A percentile compares a stretch with the other conserved stretches of the same genome.
Conservation (phyloP, 2,329 filamentous ascomycete species). For the Diaporthe sp. region DNA sequence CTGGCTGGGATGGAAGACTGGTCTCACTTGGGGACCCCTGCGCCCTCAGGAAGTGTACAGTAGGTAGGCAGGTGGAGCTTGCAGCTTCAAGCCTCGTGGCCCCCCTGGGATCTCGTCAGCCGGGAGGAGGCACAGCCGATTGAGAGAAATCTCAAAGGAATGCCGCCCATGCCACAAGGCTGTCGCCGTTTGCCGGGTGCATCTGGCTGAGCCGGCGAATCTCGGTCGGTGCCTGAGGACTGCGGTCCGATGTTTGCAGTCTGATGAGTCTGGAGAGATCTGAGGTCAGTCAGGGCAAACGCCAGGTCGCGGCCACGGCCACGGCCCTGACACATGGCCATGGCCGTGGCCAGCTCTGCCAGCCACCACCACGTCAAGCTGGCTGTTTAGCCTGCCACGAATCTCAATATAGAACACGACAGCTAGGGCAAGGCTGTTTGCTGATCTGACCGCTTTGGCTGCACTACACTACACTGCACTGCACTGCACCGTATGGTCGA, state of each 20-base stretch:
- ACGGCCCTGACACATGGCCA: neutral
- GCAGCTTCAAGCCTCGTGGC: constrained; percentile 23
- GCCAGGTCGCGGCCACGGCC: neutral
- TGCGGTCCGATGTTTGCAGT: neutral
- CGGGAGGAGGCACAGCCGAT: constrained; percentile 25
- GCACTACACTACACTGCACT: neutral
- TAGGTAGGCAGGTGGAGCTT: constrained; percentile 12
- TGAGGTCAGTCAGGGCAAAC: neutral
- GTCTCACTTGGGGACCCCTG: neutral
- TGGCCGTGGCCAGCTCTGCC: neutral
- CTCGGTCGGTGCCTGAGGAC: constrained; percentile 16
- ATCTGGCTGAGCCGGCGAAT: neutral
- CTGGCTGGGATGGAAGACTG: neutral
- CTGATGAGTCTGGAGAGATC: neutral
- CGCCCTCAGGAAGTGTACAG: neutral
- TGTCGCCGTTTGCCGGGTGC: constrained; percentile 10
- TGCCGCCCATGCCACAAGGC: constrained; percentile 20
- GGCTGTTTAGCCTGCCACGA: neutral
- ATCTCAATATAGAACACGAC: constrained; percentile 31
- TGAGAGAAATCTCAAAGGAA: constrained; percentile 13
- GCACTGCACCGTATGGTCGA: neutral
- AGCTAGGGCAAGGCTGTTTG: constrained; percentile 2
- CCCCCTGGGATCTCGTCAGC: constrained; percentile 32
- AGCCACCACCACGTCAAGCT: neutral
- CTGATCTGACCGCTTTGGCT: neutral